Evolutionary conservation across 2,329 filamentous ascomycete species (phyloP), one percentile per base, ranked within the genome.

Genomic region (Magnaporthiopsis incrustans): DNA sequence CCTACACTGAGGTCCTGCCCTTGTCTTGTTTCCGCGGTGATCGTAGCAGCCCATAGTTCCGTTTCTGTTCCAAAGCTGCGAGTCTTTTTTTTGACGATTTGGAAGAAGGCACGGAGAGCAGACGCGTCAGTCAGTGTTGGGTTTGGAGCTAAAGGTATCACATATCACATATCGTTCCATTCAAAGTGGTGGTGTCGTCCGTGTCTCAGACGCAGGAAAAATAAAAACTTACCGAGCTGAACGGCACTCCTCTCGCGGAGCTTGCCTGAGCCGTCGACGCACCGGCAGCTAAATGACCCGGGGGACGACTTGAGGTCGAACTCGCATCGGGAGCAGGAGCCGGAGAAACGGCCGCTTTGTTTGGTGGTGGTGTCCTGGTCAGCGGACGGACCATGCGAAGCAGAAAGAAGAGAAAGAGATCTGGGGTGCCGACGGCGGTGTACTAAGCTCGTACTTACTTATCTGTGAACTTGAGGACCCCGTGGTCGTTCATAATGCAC

Each of bases 31-130:
- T n/a, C 77, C 77, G 14, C 71, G 62, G 38, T 72, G 70, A 50
- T 69, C 69, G 65, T 74, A 78, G 69, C 77, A 79, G 22, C 74
- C 75, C 61, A 77, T 67, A n/a, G 67, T 66, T 6, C 77, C 77
- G 57, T 78, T 68, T 10, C 70, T 69, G 64, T 78, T 75, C 68
- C 72, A 75, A 33, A 79, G 64, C 25, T 76, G 61, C 6, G 68
- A 68, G 66, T 78, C 77, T 35, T 1, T 35, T 35, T 35, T 78
- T 44, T 15, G 15, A 18, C 38, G 1, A 44, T 15, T 44, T 4
- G 38, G 8, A 11, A 22, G 4, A 25, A 25, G 7, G 8, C 10
- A 25, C 5, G 44, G n/a, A n/a, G 18, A 50, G 14, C 2, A 5
- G 4, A 50, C 22, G 14, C 2, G n/a, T 22, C 33, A 35, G 18